A percentile compares a stretch with the other conserved stretches of the same genome.
phyloP scores from a whole-genome alignment of 108 stramenopile genomes.

The Craspedostauros australis region DNA sequence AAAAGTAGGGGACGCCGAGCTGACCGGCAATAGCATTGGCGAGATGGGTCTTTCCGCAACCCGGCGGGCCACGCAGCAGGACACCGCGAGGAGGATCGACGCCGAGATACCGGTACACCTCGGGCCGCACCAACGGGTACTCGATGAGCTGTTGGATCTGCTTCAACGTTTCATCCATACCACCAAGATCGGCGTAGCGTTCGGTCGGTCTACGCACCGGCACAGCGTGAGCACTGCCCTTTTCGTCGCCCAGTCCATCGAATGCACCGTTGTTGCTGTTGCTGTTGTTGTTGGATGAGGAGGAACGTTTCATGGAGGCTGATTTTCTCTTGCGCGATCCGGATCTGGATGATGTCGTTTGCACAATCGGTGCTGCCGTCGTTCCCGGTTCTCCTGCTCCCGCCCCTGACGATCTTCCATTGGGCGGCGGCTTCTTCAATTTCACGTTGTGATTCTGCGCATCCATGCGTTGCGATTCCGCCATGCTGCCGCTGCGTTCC shows the following conservation, averaged over 20 bases:
- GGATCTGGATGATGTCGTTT: conserved; percentile 1
- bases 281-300: conserved; percentile 4
- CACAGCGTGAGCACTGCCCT: conserved; percentile 15
- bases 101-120: conserved; percentile 93
- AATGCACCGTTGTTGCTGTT: neutral
- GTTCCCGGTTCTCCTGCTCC: neutral
- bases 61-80: conserved; percentile 96
- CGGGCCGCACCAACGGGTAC: conserved; percentile 95
- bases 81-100: conserved; percentile 98
- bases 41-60: conserved; percentile 93
- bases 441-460: too few species aligned
- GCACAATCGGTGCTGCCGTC: neutral
- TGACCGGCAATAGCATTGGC: conserved; percentile 87
- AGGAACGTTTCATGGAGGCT: conserved; percentile 29
- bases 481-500: too few species aligned
- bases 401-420: conserved; percentile 1
- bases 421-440: conserved; percentile 2
- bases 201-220: conserved; percentile 74
- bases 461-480: too few species aligned
- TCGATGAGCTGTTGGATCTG: conserved; percentile 83
- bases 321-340: conserved; percentile 1
- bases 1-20: conserved; percentile 62
- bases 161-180: conserved; percentile 54
- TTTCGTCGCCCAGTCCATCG: neutral
- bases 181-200: conserved; percentile 82